Percentiles rank a stretch among this genome's conserved stretches.
These are phyloP conservation scores for Pilatotrama ljubarskyi DNA, from an alignment of 768 basidiomycete genomes.

Conservation along the genomic window DNA sequence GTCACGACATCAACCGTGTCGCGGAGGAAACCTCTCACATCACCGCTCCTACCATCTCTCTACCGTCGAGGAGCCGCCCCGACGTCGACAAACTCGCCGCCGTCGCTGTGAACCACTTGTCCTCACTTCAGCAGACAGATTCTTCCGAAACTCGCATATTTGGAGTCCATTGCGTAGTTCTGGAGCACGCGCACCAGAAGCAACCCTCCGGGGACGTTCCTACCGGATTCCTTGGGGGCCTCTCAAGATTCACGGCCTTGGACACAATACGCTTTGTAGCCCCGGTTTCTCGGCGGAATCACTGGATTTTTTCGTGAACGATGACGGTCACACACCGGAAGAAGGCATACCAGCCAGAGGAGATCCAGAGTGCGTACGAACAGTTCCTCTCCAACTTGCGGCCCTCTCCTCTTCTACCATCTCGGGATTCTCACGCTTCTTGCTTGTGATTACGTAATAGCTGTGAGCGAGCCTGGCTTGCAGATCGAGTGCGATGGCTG, in stretches of 20 bases:
- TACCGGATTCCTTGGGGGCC: neutral
- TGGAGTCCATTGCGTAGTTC: neutral
- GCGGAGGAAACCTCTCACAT: neutral
- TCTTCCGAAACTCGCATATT: neutral
- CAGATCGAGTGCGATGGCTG: constrained; percentile 87
- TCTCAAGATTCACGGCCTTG: neutral
- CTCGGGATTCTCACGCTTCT: constrained; percentile 27
- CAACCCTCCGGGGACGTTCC: constrained; percentile 4
- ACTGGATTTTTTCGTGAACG: constrained; percentile 10
- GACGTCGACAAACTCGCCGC: neutral
- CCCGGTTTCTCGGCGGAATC: constrained; percentile 1
- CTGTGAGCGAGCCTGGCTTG: constrained; percentile 78
- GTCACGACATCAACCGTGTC: neutral
- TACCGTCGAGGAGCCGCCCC: neutral
- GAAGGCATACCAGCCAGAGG: constrained; percentile 34
- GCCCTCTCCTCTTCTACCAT: constrained; percentile 19
- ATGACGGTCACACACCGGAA: constrained; percentile 37
- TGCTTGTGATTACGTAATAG: constrained; percentile 39
- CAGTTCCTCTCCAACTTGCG: constrained; percentile 9
- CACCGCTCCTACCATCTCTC: neutral
- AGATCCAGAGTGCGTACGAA: constrained; percentile 32
- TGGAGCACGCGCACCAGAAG: neutral
- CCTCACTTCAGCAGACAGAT: neutral
- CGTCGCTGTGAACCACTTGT: neutral
- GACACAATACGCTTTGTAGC: neutral